These are phyloP conservation scores for Ogataea henricii DNA, from an alignment of 805 yeast species.

Conservation along the genomic window DNA sequence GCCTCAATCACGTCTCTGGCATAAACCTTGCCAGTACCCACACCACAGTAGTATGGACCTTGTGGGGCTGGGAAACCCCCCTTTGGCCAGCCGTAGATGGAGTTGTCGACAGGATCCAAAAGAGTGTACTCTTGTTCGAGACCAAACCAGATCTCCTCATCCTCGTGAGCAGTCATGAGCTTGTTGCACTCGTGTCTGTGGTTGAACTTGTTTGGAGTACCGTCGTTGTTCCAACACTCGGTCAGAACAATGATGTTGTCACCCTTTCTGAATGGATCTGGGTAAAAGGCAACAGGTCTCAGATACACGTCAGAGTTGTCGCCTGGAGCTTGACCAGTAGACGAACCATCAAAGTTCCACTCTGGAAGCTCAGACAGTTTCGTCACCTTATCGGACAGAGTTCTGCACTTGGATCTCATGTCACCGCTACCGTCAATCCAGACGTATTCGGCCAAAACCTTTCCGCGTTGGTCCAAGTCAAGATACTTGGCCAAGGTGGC, in stretches of 20 bases:
- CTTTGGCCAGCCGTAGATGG: slow-evolving; percentile 98
- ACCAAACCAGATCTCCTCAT: slow-evolving; percentile 93
- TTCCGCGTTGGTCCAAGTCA: slow-evolving; percentile 82
- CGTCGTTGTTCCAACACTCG: slow-evolving; percentile 98
- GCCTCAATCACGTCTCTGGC: slow-evolving; percentile 99
- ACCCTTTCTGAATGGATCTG: slow-evolving; percentile 97
- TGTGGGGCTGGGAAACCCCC: slow-evolving; percentile 99
- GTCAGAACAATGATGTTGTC: slow-evolving; percentile 93
- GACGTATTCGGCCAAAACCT: slow-evolving; percentile 91
- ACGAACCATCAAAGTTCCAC: slow-evolving; percentile 99
- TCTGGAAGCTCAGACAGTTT: slow-evolving; percentile 89
- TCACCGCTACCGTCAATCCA: slow-evolving; percentile 96
- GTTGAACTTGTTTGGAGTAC: slow-evolving; percentile 98
- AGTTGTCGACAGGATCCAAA: slow-evolving; percentile 79
- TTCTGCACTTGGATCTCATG: slow-evolving; percentile 92
- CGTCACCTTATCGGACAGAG: slow-evolving; percentile 67
- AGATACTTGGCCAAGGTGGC: slow-evolving; percentile 80
- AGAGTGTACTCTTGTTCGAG: slow-evolving; percentile 98
- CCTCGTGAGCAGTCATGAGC: slow-evolving; percentile 88
- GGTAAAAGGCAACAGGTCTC: slow-evolving; percentile 93
- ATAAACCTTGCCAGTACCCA: slow-evolving; percentile 96
- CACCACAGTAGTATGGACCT: slow-evolving; percentile 99
- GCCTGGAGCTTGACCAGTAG: slow-evolving; percentile 98
- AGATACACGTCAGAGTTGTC: slow-evolving; percentile 92
- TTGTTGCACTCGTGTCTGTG: slow-evolving; percentile 97